Evolutionary conservation across 1,139 yeast genomes (phyloP).

Genomic region (Suzukiozyma palmioleophila): DNA sequence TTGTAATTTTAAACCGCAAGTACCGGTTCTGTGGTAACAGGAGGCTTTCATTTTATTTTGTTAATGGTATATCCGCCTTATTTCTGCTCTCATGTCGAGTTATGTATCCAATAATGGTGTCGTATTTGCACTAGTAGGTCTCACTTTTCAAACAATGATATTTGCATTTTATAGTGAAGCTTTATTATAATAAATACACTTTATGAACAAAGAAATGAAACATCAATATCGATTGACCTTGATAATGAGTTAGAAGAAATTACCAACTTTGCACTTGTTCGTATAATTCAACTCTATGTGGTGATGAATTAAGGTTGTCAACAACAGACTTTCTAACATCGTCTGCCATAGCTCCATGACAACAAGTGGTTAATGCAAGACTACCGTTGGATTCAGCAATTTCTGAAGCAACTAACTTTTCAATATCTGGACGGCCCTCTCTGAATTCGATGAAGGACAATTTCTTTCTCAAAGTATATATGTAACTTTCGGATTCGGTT

Average conservation of each 20-base stretch:
- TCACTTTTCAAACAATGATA: too few species aligned
- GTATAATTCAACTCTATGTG: conserved; percentile 36
- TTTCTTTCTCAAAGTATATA: conserved; percentile 14
- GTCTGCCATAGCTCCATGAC: conserved; percentile 39
- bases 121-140: too few species aligned
- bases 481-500: conserved; percentile 14
- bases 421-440: conserved; percentile 41
- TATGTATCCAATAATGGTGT: too few species aligned
- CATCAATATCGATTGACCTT: too few species aligned
- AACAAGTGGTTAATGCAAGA: conserved; percentile 37
- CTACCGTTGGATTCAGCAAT: conserved; percentile 27
- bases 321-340: conserved; percentile 31
- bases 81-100: too few species aligned
- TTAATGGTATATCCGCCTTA: too few species aligned
- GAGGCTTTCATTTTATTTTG: too few species aligned
- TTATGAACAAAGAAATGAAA: too few species aligned
- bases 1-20: too few species aligned
- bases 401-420: conserved; percentile 27
- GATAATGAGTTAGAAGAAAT: background rate
- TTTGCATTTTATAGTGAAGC: too few species aligned
- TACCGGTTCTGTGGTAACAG: too few species aligned
- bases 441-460: conserved; percentile 26
- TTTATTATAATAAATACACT: too few species aligned
- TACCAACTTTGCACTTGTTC: conserved; percentile 41
- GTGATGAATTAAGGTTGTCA: conserved; percentile 22